These are phyloP conservation scores for Acaromyces ingoldii DNA, from an alignment of 1,284 basidiomycete genomes.

Conservation along the genomic window DNA sequence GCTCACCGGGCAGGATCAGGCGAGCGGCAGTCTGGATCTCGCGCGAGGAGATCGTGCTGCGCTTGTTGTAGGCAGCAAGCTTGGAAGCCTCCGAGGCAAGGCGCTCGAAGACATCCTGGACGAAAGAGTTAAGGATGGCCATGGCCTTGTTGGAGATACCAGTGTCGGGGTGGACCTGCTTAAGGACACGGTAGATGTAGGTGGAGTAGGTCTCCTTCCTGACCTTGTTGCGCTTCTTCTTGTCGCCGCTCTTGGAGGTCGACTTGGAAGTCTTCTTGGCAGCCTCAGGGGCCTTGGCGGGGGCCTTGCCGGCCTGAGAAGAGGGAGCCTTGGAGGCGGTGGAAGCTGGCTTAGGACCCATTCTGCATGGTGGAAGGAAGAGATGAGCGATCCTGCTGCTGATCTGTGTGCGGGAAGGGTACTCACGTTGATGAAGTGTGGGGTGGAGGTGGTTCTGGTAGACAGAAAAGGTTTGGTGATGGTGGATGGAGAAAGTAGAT, in stretches of 20 bases:
- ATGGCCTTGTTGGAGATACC: conserved; percentile 56
- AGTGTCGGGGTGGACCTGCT: conserved; percentile 57
- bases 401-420: neutral
- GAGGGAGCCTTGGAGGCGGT: conserved; percentile 55
- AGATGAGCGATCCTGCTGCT: neutral
- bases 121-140: conserved; percentile 53
- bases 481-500: neutral
- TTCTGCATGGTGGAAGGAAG: neutral
- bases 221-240: conserved; percentile 62
- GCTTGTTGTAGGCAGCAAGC: conserved; percentile 52
- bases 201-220: conserved; percentile 59
- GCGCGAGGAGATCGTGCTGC: conserved; percentile 52
- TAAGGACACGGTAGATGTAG: conserved; percentile 58
- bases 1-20: conserved; percentile 58
- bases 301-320: conserved; percentile 59
- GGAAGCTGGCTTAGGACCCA: conserved; percentile 49
- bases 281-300: conserved; percentile 58
- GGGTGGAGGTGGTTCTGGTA: neutral
- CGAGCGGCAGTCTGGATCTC: conserved; percentile 53
- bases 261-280: conserved; percentile 60
- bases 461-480: neutral
- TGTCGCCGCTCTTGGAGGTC: conserved; percentile 57
- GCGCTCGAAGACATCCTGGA: conserved; percentile 56
- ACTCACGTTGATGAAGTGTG: neutral
- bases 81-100: conserved; percentile 52